These are phyloP conservation scores for Leucosporidium creatinivorum DNA, from an alignment of 768 basidiomycete genomes.

Conservation along the genomic window DNA sequence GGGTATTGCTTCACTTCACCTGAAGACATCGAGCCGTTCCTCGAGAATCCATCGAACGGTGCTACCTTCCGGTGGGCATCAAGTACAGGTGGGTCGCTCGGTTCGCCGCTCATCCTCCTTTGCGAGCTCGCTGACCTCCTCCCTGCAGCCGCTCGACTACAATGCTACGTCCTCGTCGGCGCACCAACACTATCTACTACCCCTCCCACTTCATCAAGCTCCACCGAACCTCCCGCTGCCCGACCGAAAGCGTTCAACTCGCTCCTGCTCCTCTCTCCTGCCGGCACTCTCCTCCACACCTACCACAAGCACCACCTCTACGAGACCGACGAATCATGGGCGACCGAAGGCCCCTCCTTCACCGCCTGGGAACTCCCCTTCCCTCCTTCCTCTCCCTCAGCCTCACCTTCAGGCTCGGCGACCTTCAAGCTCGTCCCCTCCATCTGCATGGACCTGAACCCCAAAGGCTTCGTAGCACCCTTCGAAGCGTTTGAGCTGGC, in stretches of 20 bases:
- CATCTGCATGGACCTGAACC: constrained; percentile 38
- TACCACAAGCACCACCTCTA: constrained; percentile 36
- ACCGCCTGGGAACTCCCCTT: constrained; percentile 13
- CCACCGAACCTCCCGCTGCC: not conserved
- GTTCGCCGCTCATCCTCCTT: too few relatives aligned
- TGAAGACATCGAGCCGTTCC: constrained; percentile 27
- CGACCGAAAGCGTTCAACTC: constrained; percentile 20
- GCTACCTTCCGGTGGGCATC: constrained; percentile 25
- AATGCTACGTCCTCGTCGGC: constrained; percentile 32
- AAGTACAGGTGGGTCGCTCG: constrained; percentile 13
- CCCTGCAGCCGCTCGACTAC: constrained; percentile 9
- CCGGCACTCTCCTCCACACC: constrained; percentile 24
- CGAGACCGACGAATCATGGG: constrained; percentile 35
- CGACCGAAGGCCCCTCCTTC: constrained; percentile 18
- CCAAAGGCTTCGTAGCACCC: constrained; percentile 16
- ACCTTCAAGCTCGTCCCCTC: constrained; percentile 17
- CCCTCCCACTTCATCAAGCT: not conserved
- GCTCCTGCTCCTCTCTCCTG: constrained; percentile 15
- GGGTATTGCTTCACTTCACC: constrained; percentile 33
- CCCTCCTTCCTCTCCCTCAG: constrained; percentile 1
- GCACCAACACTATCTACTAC: constrained; percentile 10
- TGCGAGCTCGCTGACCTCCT: too few relatives aligned
- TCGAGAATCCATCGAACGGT: constrained; percentile 16
- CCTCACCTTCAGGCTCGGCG: not conserved
- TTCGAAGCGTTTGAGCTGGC: constrained; percentile 28